phyloP scores from a whole-genome alignment of 169 alveolate genomes.

The Plasmodium ovale region DNA sequence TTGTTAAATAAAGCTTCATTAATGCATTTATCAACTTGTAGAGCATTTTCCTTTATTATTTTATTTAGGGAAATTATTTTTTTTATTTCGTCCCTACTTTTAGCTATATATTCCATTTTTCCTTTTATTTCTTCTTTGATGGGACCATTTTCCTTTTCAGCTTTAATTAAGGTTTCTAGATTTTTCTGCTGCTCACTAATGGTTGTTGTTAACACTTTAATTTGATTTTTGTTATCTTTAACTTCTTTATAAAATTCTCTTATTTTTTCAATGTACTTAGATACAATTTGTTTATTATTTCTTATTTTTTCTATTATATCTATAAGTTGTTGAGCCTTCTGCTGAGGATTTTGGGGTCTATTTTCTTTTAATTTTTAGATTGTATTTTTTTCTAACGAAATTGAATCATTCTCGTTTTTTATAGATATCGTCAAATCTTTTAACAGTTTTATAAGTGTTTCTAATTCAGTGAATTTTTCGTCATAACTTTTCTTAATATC shows the following conservation, averaged over 20 bases:
- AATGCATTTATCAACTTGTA: not conserved
- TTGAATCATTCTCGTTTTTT: not conserved
- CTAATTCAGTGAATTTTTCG: not conserved
- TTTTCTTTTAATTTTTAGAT: not conserved
- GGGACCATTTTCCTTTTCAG: not conserved
- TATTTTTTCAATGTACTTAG: not conserved
- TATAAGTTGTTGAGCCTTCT: not conserved
- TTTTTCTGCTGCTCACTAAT: not conserved
- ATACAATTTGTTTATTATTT: not conserved
- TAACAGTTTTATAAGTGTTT: not conserved
- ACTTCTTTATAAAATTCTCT: not conserved
- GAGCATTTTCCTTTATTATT: not conserved
- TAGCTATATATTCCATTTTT: not conserved
- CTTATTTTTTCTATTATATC: not conserved
- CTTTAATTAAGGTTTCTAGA: not conserved
- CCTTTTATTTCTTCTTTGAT: not conserved
- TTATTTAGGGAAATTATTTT: not conserved
- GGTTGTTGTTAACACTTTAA: not conserved
- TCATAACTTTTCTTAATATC: not conserved
- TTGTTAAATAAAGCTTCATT: not conserved
- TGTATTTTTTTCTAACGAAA: not conserved
- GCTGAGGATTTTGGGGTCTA: not conserved
- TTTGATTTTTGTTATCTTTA: not conserved
- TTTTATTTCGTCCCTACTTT: not conserved
- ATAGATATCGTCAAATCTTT: not conserved